Percentiles rank a stretch among this genome's conserved stretches.
phyloP scores from a whole-genome alignment of 1,284 basidiomycete species.

The Pseudozyma sp. region DNA sequence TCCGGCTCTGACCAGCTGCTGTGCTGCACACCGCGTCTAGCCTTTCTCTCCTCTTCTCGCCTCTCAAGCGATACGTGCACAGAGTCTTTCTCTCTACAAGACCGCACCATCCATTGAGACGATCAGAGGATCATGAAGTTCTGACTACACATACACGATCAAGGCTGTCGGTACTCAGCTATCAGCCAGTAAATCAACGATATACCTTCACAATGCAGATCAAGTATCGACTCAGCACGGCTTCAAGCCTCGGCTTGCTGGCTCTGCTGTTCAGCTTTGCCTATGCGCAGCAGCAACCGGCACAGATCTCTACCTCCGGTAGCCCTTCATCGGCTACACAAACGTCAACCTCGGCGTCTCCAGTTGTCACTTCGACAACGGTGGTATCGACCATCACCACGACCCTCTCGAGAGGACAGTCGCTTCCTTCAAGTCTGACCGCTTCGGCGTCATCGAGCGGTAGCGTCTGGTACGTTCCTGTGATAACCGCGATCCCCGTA shows the following conservation, averaged over 20 bases:
- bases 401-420: conserved; percentile 34
- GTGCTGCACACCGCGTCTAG: too few relatives aligned
- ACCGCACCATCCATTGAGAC: too few relatives aligned
- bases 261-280: conserved; percentile 14
- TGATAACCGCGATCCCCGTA: conserved; percentile 27
- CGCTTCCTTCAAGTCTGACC: conserved; percentile 38
- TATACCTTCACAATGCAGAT: conserved; percentile 17
- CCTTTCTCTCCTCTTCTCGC: too few relatives aligned
- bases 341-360: conserved; percentile 5
- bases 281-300: conserved; percentile 17
- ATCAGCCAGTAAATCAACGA: too few relatives aligned
- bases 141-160: too few relatives aligned
- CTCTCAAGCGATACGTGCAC: too few relatives aligned
- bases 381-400: conserved; percentile 40
- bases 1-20: too few relatives aligned
- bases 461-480: conserved; percentile 39
- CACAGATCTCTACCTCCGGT: conserved; percentile 13
- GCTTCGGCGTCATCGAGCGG: conserved; percentile 33
- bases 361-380: conserved; percentile 9
- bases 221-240: conserved; percentile 7
- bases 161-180: too few relatives aligned
- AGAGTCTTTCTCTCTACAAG: too few relatives aligned
- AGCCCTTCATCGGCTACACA: conserved; percentile 9
- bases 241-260: conserved; percentile 13
- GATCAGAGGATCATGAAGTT: too few relatives aligned